A percentile compares a stretch with the other conserved stretches of the same genome.
phyloP scores from a whole-genome alignment of 2,329 filamentous ascomycete genomes.

The Zymoseptoria crescenta region DNA sequence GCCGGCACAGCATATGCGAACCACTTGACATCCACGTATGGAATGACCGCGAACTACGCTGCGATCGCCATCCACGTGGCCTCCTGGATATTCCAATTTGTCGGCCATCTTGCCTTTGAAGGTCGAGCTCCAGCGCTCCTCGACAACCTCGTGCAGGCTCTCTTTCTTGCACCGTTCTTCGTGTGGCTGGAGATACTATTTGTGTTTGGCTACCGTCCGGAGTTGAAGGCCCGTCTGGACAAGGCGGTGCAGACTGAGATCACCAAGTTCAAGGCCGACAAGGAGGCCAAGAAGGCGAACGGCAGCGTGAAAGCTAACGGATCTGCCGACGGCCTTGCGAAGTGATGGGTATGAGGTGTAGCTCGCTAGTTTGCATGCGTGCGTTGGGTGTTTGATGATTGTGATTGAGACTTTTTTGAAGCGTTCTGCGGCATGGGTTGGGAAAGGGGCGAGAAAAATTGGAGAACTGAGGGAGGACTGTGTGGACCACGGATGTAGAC shows the following conservation, averaged over 20 bases:
- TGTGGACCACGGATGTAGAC: not conserved
- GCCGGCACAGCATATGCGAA: slow-evolving; percentile 68
- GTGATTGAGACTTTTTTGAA: not conserved
- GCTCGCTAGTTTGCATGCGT: not conserved
- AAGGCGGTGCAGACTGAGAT: slow-evolving; percentile 69
- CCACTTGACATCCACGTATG: slow-evolving; percentile 59
- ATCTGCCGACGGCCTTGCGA: slow-evolving; percentile 17
- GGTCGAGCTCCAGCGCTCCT: slow-evolving; percentile 78
- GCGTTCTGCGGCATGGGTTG: not conserved
- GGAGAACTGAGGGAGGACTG: not conserved
- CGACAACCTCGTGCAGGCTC: slow-evolving; percentile 83
- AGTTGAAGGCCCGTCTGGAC: slow-evolving; percentile 74
- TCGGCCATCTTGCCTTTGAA: slow-evolving; percentile 87
- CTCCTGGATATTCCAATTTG: slow-evolving; percentile 81
- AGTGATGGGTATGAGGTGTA: slow-evolving; percentile 2
- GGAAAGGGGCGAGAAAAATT: not conserved
- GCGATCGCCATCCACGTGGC: slow-evolving; percentile 63
- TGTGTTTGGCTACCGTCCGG: slow-evolving; percentile 78
- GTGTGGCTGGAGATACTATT: slow-evolving; percentile 96
- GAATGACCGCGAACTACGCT: slow-evolving; percentile 52
- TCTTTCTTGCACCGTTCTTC: slow-evolving; percentile 91
- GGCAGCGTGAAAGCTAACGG: slow-evolving; percentile 18
- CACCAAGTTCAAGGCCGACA: slow-evolving; percentile 59
- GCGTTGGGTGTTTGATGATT: not conserved
- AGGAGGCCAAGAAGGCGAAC: slow-evolving; percentile 36